Conservation (phyloP, 768 basidiomycete species). For the Auricularia cornea region DNA sequence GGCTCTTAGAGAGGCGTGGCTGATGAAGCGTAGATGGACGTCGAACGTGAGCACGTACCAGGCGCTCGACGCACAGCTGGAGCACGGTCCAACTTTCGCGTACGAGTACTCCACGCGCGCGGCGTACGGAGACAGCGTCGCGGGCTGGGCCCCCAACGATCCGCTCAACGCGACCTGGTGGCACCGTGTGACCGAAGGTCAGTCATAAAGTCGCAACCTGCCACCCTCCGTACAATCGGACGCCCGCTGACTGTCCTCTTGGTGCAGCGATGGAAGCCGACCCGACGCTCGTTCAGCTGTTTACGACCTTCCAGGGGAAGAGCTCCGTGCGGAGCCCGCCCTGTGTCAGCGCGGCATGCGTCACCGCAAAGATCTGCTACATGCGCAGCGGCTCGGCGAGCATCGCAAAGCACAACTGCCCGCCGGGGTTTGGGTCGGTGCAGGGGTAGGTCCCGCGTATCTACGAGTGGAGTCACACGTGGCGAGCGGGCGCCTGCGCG, state of each 20-base stretch:
- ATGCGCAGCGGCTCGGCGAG: constrained; percentile 65
- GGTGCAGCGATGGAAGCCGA: constrained; percentile 28
- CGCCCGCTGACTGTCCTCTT: not conserved
- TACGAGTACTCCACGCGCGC: constrained; percentile 67
- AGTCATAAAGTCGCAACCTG: constrained; percentile 12
- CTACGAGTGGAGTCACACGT: too few relatives aligned
- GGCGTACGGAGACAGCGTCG: constrained; percentile 50
- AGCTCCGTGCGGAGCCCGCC: constrained; percentile 42
- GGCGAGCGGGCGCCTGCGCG: too few relatives aligned
- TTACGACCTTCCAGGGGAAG: constrained; percentile 68
- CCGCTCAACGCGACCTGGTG: constrained; percentile 79
- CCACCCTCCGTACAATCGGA: not conserved
- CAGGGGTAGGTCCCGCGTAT: constrained; percentile 22
- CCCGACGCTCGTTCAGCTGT: constrained; percentile 52
- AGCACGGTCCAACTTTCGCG: constrained; percentile 52
- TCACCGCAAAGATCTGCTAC: constrained; percentile 65
- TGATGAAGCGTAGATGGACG: constrained; percentile 49
- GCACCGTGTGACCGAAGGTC: constrained; percentile 70
- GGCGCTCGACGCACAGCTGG: constrained; percentile 46
- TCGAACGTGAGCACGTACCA: constrained; percentile 53
- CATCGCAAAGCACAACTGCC: constrained; percentile 53
- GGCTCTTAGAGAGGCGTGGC: not conserved
- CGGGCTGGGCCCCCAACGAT: constrained; percentile 51
- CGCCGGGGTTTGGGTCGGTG: constrained; percentile 56
- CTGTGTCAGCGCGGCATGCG: constrained; percentile 50